Percentiles rank a stretch among this genome's conserved stretches.
Conservation (phyloP, 1,284 basidiomycete species). For the Cryptococcus hybrid region DNA sequence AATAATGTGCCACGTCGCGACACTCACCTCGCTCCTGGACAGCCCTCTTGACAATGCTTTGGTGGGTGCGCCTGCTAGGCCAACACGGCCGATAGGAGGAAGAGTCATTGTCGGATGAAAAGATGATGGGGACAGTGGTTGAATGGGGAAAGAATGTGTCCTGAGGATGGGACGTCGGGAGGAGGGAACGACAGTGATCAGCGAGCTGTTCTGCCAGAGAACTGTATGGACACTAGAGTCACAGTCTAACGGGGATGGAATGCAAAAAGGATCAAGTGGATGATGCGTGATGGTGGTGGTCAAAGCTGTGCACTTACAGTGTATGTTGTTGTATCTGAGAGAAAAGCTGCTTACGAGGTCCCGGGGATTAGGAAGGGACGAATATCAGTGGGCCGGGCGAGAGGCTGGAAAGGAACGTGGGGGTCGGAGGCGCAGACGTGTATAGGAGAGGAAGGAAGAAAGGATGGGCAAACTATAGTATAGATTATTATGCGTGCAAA, state of each 20-base stretch:
- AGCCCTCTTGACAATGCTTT: conserved; percentile 7
- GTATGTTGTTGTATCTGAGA: background rate
- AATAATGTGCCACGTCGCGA: background rate
- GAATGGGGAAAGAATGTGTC: too few species aligned
- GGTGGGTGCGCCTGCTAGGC: conserved; percentile 23
- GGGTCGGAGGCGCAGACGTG: too few species aligned
- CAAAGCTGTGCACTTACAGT: background rate
- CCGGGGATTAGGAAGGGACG: too few species aligned
- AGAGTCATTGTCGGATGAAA: conserved; percentile 8
- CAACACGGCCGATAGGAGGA: conserved; percentile 20
- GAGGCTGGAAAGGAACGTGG: too few species aligned
- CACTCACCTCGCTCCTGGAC: conserved; percentile 18
- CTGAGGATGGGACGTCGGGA: too few species aligned
- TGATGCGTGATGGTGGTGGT: background rate
- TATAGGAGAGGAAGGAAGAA: too few species aligned
- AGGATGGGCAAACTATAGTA: background rate
- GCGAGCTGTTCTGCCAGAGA: background rate
- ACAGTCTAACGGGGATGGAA: too few species aligned
- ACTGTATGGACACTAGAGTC: background rate
- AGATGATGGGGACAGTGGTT: background rate
- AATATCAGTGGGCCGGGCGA: too few species aligned
- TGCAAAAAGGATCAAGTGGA: background rate
- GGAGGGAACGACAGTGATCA: background rate
- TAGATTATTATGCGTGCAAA: background rate
- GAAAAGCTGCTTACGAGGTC: too few species aligned